A percentile compares a stretch with the other conserved stretches of the same genome.
Evolutionary conservation across 257 asterid genomes (phyloP).

Genomic region (Primulina eburnea): DNA sequence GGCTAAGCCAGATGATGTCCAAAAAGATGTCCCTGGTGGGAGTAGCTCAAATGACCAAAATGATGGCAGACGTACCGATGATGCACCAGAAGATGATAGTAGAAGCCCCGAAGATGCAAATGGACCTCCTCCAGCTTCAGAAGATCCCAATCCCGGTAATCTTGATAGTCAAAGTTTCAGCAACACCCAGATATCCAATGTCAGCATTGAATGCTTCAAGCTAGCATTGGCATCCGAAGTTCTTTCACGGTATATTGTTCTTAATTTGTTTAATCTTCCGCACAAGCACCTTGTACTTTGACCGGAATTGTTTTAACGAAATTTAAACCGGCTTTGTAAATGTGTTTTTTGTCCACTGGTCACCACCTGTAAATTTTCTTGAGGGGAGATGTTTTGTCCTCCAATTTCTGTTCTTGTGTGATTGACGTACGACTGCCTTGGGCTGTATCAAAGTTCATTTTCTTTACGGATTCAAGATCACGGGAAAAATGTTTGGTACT

Average conservation of each 20-base stretch:
- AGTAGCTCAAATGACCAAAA: conserved; percentile 60
- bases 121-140: conserved; percentile 53
- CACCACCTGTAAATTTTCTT: conserved; percentile 7
- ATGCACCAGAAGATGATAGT: conserved; percentile 44
- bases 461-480: not conserved
- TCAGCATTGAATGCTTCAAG: conserved; percentile 24
- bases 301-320: conserved; percentile 28
- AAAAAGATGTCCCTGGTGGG: conserved; percentile 51
- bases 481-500: not conserved
- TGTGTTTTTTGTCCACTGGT: conserved; percentile 41
- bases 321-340: conserved; percentile 17
- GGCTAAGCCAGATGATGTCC: conserved; percentile 56
- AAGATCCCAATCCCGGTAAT: conserved; percentile 42
- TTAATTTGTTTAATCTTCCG: conserved; percentile 26
- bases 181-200: conserved; percentile 25
- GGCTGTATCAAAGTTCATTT: not conserved
- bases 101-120: conserved; percentile 32
- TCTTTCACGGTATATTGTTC: conserved; percentile 24
- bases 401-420: conserved; percentile 7
- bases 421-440: not conserved
- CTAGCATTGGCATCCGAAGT: conserved; percentile 23
- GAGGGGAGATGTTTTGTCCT: conserved; percentile 1
- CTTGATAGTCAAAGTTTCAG: conserved; percentile 39
- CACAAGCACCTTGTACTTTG: conserved; percentile 41
- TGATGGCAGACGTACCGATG: conserved; percentile 36